A percentile compares a stretch with the other conserved stretches of the same genome.
phyloP scores from a whole-genome alignment of 305 asterid species.

The Fraxinus sp. region DNA sequence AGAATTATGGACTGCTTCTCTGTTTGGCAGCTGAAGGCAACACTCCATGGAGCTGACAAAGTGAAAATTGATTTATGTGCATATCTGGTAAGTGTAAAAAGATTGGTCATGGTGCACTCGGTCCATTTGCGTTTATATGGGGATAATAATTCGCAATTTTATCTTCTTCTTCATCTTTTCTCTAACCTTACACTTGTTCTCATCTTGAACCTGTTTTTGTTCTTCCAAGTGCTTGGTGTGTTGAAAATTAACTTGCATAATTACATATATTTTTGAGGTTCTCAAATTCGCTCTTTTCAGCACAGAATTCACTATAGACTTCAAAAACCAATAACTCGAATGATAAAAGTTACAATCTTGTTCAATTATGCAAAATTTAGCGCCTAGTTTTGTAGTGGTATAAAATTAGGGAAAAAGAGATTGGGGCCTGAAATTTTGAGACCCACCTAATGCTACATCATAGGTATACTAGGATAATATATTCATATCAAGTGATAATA shows the following conservation, averaged over 20 bases:
- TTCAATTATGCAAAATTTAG: not conserved
- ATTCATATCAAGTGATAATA: no score
- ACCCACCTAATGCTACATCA: no score
- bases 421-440: no score
- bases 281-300: not conserved
- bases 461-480: no score
- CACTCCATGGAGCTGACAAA: conserved; percentile 57
- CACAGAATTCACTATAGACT: not conserved
- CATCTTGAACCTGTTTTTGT: not conserved
- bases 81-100: not conserved
- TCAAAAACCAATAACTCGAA: no score
- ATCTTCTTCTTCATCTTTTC: not conserved
- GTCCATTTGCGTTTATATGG: not conserved
- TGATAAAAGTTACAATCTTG: not conserved
- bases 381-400: not conserved
- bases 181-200: not conserved
- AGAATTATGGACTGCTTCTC: conserved; percentile 81
- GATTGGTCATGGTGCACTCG: not conserved
- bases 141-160: not conserved
- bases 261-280: not conserved
- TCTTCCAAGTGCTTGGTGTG: not conserved
- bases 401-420: not conserved
- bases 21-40: conserved; percentile 83
- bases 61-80: not conserved
- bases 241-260: not conserved